Evolutionary conservation across 805 yeast genomes (phyloP).

Genomic region (Lachancea kluyveri): DNA sequence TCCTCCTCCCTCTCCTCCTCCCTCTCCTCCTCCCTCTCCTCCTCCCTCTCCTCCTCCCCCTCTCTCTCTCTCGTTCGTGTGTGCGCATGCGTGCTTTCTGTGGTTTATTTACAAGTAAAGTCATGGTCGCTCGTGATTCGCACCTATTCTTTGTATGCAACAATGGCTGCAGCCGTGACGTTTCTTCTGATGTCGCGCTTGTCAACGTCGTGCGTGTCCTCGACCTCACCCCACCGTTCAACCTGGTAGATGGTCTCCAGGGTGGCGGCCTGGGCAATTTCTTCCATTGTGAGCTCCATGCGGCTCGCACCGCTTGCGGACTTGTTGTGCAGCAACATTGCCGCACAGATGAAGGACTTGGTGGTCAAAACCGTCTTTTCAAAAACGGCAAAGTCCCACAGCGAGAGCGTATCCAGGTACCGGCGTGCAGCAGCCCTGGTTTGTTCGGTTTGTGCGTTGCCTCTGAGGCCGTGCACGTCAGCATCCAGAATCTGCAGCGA

Average conservation of each 20-base stretch:
- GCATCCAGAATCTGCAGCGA: conserved; percentile 63
- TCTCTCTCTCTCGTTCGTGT: too few species aligned
- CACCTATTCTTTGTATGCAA: conserved; percentile 32
- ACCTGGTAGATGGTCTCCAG: conserved; percentile 84
- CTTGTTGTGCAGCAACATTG: conserved; percentile 50
- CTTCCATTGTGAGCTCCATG: conserved; percentile 47
- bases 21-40: too few species aligned
- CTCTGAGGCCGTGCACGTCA: conserved; percentile 73
- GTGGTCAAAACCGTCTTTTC: conserved; percentile 85
- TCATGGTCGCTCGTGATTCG: neutral
- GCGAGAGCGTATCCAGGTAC: conserved; percentile 58
- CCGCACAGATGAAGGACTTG: conserved; percentile 82
- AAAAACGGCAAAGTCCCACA: conserved; percentile 79
- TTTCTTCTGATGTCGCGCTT: conserved; percentile 81
- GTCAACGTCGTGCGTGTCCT: conserved; percentile 97
- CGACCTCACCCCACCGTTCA: conserved; percentile 95
- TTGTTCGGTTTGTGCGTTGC: conserved; percentile 62
- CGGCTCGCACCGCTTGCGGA: conserved; percentile 12
- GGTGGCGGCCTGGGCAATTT: conserved; percentile 69
- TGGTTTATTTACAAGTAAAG: conserved; percentile 1
- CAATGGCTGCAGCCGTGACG: conserved; percentile 69
- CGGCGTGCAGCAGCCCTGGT: conserved; percentile 55
- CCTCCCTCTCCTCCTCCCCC: too few species aligned
- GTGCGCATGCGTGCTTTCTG: neutral
- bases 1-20: too few species aligned